Evolutionary conservation across 2,329 filamentous ascomycete genomes (phyloP).

Genomic region (Colletotrichum trifolii): DNA sequence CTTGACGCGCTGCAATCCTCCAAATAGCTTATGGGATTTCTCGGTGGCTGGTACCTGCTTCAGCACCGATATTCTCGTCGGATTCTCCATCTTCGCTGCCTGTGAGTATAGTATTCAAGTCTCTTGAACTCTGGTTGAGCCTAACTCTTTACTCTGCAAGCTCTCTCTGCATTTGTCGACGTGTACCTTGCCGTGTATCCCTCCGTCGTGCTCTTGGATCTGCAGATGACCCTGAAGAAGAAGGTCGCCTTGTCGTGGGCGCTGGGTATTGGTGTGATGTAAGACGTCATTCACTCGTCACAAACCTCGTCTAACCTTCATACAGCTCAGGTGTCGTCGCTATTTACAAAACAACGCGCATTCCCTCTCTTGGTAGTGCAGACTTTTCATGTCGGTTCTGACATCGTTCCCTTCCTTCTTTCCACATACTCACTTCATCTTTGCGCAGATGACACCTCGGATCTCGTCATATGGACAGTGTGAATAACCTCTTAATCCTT

Average conservation of each 20-base stretch:
- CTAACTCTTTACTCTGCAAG: slow-evolving; percentile 22
- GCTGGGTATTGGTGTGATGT: slow-evolving; percentile 43
- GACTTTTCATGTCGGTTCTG: slow-evolving; percentile 40
- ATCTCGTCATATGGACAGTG: slow-evolving; percentile 58
- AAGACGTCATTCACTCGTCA: slow-evolving; percentile 7
- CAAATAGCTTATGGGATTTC: slow-evolving; percentile 40
- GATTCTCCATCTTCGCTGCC: not conserved
- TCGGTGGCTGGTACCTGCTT: not conserved
- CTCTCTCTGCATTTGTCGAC: slow-evolving; percentile 41
- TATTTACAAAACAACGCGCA: slow-evolving; percentile 49
- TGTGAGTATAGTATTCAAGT: not conserved
- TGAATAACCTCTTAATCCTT: slow-evolving; percentile 37
- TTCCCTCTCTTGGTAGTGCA: slow-evolving; percentile 42
- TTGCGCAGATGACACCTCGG: slow-evolving; percentile 49
- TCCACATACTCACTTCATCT: not conserved
- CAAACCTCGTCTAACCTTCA: not conserved
- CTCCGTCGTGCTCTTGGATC: slow-evolving; percentile 37
- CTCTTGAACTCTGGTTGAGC: not conserved
- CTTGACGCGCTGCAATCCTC: slow-evolving; percentile 40
- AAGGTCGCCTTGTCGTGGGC: slow-evolving; percentile 41
- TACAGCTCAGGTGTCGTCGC: slow-evolving; percentile 42
- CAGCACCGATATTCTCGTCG: not conserved
- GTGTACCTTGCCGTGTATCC: slow-evolving; percentile 43
- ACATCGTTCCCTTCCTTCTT: not conserved
- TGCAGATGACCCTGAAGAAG: slow-evolving; percentile 40